Evolutionary conservation across 495 filamentous ascomycete species (phyloP), one percentile per base, ranked within the genome.

Genomic region (Bathelium albidoporum): DNA sequence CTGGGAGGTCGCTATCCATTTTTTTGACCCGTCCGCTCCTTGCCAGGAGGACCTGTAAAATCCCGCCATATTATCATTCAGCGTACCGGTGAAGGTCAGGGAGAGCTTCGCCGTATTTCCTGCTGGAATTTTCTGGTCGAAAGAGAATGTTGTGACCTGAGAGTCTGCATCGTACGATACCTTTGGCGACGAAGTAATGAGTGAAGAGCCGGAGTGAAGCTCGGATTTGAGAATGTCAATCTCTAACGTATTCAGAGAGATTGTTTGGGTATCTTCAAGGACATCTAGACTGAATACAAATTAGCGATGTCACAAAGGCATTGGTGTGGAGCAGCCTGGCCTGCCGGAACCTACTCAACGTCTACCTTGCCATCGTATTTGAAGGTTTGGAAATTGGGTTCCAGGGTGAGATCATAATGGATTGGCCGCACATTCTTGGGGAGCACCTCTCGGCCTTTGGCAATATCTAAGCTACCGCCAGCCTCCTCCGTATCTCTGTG

Each of bases 181-280:
- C 16, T 77, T 70, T 4, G 84, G 82, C 29, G 80, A 79, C 31
- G 82, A 79, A 71, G 80, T 78, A 62, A 87, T 80, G 79, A 71
- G 53, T 14, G 77, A 76, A 9, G 78, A 80, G 32, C 75, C 83
- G 36, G 80, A 81, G 20, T 73, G 78, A 68, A 98, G 75, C 53
- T 81, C 83, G 66, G 87, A 88, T 63, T 79, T 84, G 72, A 93
- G 85, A 67, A 97, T 89, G 28, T 93, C 84, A 68, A 98, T 80
- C 69, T 97, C 88, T 66, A 90, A 78, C 60, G 89, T 86, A 74
- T 98, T 95, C 66, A 98, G 83, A 39, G 90, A 85, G 70, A 98
- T 86, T 28, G 89, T 90, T 67, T 80, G 90, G 65, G 89, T 88
- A 68, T 94, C 88, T 71, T 96, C 90, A 63, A 81, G 79, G 39